A percentile compares a stretch with the other conserved stretches of the same genome.
These are phyloP conservation scores for Hawksworthiomyces lignivorus DNA, from an alignment of 2,329 filamentous ascomycete genomes.

Conservation along the genomic window DNA sequence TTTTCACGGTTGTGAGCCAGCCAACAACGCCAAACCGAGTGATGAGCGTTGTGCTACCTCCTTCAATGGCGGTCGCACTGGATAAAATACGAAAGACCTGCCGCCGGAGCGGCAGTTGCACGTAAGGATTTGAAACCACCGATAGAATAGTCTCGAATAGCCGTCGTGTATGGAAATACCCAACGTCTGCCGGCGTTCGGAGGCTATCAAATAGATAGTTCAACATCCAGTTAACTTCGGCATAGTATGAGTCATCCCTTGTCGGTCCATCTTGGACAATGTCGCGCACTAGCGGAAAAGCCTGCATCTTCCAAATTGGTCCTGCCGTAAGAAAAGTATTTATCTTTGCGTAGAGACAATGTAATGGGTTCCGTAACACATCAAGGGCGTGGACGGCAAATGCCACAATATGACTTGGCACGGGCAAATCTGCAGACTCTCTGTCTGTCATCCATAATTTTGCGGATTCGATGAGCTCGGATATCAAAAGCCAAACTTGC, in stretches of 20 bases:
- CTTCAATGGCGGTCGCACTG: conserved; percentile 58
- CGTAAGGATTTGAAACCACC: conserved; percentile 59
- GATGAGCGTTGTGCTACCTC: conserved; percentile 71
- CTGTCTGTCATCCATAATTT: conserved; percentile 39
- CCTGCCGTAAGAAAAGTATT: conserved; percentile 75
- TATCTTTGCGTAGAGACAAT: conserved; percentile 77
- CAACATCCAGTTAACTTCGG: conserved; percentile 68
- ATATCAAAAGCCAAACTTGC: conserved; percentile 70
- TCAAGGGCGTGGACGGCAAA: conserved; percentile 65
- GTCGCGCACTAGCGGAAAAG: conserved; percentile 61
- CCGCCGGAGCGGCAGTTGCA: conserved; percentile 50
- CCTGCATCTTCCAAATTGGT: conserved; percentile 58
- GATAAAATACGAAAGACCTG: conserved; percentile 57
- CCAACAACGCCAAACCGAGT: conserved; percentile 67
- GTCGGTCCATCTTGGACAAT: conserved; percentile 58
- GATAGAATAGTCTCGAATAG: conserved; percentile 71
- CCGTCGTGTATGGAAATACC: conserved; percentile 51
- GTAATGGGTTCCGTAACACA: conserved; percentile 67
- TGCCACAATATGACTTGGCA: conserved; percentile 67
- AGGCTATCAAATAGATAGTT: conserved; percentile 61
- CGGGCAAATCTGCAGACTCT: conserved; percentile 26
- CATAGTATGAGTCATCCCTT: conserved; percentile 64
- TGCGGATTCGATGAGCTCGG: conserved; percentile 71
- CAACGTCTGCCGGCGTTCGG: conserved; percentile 51
- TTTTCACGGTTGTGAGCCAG: conserved; percentile 52